Evolutionary conservation across 1,284 basidiomycete genomes (phyloP).

Genomic region (Microbotryum lychnidis-dioicae): DNA sequence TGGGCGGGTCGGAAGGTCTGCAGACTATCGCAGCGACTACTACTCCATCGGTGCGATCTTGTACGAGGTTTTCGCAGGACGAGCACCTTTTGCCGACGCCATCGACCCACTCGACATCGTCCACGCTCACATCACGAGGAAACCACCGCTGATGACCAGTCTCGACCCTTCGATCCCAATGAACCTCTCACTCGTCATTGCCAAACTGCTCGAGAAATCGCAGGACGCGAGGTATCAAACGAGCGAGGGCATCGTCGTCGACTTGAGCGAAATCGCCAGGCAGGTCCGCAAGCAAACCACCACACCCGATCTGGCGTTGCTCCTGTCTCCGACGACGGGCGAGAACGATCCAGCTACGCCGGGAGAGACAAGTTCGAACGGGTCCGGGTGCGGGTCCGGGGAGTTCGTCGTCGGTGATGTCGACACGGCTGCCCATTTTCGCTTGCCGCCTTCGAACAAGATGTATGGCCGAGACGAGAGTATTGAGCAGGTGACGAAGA

Average conservation of each 20-base stretch:
- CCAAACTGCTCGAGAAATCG: constrained; percentile 27
- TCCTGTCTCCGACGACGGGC: too few species aligned
- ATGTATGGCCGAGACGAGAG: constrained; percentile 24
- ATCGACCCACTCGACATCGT: constrained; percentile 27
- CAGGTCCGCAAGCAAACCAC: neutral
- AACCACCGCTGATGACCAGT: constrained; percentile 8
- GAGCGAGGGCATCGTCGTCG: constrained; percentile 20
- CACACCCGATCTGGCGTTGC: neutral
- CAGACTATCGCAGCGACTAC: constrained; percentile 22
- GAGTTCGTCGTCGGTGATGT: constrained; percentile 19
- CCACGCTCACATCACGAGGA: constrained; percentile 25
- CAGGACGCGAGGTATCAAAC: constrained; percentile 27
- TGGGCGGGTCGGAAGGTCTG: constrained; percentile 12
- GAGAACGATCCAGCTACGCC: neutral
- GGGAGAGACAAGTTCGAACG: neutral
- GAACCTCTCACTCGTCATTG: constrained; percentile 20
- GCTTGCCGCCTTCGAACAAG: constrained; percentile 19
- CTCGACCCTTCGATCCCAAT: constrained; percentile 21
- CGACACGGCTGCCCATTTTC: constrained; percentile 27
- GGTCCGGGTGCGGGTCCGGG: neutral
- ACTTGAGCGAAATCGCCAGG: constrained; percentile 16
- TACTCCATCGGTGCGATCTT: constrained; percentile 24
- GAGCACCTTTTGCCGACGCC: constrained; percentile 16
- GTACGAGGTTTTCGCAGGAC: constrained; percentile 25
- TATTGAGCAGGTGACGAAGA: constrained; percentile 3